These are phyloP conservation scores for Verticillium dahliae DNA, from an alignment of 2,329 filamentous ascomycete genomes.

Conservation along the genomic window DNA sequence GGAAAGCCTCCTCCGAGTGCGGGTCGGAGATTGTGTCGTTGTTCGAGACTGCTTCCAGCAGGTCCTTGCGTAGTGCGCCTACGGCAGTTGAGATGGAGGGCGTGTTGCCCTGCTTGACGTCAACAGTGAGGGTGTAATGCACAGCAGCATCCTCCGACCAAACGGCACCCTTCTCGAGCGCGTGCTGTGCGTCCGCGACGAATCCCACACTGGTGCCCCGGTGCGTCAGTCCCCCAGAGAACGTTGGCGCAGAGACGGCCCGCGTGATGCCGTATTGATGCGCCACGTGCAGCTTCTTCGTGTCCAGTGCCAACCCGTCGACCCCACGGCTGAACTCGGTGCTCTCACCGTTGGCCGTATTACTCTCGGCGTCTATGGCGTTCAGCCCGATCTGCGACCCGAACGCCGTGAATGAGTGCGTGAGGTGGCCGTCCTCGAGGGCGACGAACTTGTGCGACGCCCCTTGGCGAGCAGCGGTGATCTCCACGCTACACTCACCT, in stretches of 20 bases:
- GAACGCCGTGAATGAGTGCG: slow-evolving; percentile 53
- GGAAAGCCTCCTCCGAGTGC: slow-evolving; percentile 42
- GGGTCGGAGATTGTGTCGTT: slow-evolving; percentile 27
- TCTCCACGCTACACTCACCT: slow-evolving; percentile 42
- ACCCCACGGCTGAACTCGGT: slow-evolving; percentile 49
- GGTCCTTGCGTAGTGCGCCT: slow-evolving; percentile 42
- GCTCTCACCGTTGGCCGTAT: slow-evolving; percentile 44
- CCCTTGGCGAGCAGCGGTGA: slow-evolving; percentile 24
- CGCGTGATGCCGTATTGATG: slow-evolving; percentile 51
- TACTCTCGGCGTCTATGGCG: slow-evolving; percentile 53
- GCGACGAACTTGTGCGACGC: slow-evolving; percentile 31
- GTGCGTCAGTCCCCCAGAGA: slow-evolving; percentile 33
- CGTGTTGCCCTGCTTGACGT: slow-evolving; percentile 35
- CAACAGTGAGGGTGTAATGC: slow-evolving; percentile 49
- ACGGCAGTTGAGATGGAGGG: slow-evolving; percentile 49
- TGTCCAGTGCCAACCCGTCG: slow-evolving; percentile 48
- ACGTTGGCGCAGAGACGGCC: slow-evolving; percentile 50
- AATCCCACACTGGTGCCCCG: slow-evolving; percentile 55
- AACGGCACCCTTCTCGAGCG: slow-evolving; percentile 40
- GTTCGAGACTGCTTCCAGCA: slow-evolving; percentile 39
- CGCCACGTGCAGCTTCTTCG: slow-evolving; percentile 47
- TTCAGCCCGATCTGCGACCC: slow-evolving; percentile 55
- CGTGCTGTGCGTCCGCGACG: slow-evolving; percentile 39
- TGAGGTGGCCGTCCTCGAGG: slow-evolving; percentile 54
- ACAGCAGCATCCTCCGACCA: slow-evolving; percentile 48